Conservation (phyloP, 257 asterid species). For the Penstemon newberryi region DNA sequence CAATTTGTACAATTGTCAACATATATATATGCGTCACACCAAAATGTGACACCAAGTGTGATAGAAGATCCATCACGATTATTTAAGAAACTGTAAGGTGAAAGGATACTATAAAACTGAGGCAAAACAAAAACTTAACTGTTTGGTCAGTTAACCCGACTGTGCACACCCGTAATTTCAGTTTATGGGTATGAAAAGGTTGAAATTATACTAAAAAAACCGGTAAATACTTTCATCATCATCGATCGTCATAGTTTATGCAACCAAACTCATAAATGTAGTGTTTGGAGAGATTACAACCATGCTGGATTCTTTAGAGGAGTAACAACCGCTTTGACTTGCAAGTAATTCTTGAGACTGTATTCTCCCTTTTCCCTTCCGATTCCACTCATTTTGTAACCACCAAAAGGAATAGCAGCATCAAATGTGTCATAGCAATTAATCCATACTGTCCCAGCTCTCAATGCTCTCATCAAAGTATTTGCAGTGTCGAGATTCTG, state of each 20-base stretch:
- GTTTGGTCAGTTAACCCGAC: too few relatives aligned
- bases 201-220: neutral
- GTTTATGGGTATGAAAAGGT: neutral
- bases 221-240: constrained; percentile 22
- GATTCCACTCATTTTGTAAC: constrained; percentile 92
- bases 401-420: constrained; percentile 94
- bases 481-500: constrained; percentile 82
- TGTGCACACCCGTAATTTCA: too few relatives aligned
- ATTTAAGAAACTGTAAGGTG: too few relatives aligned
- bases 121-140: too few relatives aligned
- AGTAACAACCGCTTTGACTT: constrained; percentile 89
- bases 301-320: constrained; percentile 85
- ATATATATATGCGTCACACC: too few relatives aligned
- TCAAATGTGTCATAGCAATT: constrained; percentile 83
- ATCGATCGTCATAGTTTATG: constrained; percentile 29
- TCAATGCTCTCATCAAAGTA: constrained; percentile 78
- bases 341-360: constrained; percentile 85
- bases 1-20: too few relatives aligned
- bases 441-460: constrained; percentile 82
- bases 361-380: constrained; percentile 95
- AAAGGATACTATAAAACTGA: too few relatives aligned
- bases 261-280: constrained; percentile 9
- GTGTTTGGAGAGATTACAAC: constrained; percentile 45
- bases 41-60: too few relatives aligned
- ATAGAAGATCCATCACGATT: too few relatives aligned